A percentile compares a stretch with the other conserved stretches of the same genome.
These are phyloP conservation scores for Berberis vulgaris DNA, from an alignment of 164 flowering plant genomes.

Conservation along the genomic window DNA sequence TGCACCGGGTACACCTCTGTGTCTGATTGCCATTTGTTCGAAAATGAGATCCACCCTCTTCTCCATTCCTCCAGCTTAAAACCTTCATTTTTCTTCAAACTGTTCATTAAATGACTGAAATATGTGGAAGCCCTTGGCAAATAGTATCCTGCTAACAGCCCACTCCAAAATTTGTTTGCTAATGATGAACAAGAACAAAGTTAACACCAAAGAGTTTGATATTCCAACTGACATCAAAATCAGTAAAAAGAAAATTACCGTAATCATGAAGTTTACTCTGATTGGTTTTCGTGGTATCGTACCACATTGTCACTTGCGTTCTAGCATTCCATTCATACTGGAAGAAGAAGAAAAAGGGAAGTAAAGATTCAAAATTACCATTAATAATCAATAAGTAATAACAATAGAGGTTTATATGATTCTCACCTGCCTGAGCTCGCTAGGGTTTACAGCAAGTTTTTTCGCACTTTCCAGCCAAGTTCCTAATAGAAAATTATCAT, in stretches of 20 bases:
- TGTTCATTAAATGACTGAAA: slow-evolving; percentile 36
- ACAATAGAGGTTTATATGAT: not conserved
- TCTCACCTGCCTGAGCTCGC: slow-evolving; percentile 61
- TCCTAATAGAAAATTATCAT: slow-evolving; percentile 86
- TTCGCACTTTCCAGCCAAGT: slow-evolving; percentile 92
- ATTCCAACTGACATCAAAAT: not conserved
- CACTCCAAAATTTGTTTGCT: slow-evolving; percentile 98
- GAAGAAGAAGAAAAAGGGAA: not conserved
- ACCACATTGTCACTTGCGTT: slow-evolving; percentile 97
- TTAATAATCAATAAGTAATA: not conserved
- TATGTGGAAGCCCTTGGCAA: slow-evolving; percentile 81
- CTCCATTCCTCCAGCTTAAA: slow-evolving; percentile 73
- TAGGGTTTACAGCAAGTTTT: slow-evolving; percentile 43
- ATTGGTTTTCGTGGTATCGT: slow-evolving; percentile 41
- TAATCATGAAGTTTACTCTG: slow-evolving; percentile 97
- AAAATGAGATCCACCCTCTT: slow-evolving; percentile 70
- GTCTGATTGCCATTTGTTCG: slow-evolving; percentile 77
- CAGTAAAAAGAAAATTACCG: slow-evolving; percentile 37
- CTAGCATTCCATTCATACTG: slow-evolving; percentile 17
- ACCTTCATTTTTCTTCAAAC: slow-evolving; percentile 38
- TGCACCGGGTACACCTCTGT: slow-evolving; percentile 50
- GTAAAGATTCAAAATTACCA: not conserved
- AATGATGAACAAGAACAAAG: slow-evolving; percentile 8
- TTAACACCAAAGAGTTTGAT: not conserved
- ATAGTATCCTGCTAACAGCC: slow-evolving; percentile 64